Conservation (phyloP, 2,329 filamentous ascomycete species). For the Pseudogymnoascus verrucosus region DNA sequence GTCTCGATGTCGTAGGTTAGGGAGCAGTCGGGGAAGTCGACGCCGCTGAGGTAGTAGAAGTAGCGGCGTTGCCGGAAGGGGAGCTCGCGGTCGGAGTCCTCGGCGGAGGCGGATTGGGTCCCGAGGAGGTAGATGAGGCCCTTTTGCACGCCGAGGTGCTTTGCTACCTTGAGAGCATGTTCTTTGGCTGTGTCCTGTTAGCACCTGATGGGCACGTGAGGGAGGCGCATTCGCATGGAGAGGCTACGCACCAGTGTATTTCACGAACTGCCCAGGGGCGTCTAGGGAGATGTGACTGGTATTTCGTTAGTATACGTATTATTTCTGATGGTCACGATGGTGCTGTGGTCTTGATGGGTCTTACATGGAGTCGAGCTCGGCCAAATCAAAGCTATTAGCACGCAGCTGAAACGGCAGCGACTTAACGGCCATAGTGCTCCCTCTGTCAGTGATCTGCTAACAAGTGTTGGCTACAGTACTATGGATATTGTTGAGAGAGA, state of each 20-base stretch:
- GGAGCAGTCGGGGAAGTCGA: constrained; percentile 45
- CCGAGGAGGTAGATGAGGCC: constrained; percentile 51
- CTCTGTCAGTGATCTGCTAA: neutral
- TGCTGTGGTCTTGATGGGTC: neutral
- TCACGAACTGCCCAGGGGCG: neutral
- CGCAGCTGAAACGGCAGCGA: neutral
- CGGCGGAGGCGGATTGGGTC: constrained; percentile 39
- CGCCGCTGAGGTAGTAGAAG: constrained; percentile 52
- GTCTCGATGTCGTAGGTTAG: constrained; percentile 48
- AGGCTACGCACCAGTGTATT: neutral
- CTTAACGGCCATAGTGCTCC: neutral
- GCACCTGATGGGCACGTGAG: neutral
- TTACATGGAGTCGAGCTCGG: neutral
- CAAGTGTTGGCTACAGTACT: neutral
- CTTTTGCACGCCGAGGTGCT: constrained; percentile 32
- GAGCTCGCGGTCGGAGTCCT: constrained; percentile 50
- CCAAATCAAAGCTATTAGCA: neutral
- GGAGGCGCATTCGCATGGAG: neutral
- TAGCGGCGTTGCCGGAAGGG: constrained; percentile 52
- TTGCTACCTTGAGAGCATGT: constrained; percentile 39
- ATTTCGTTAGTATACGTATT: neutral
- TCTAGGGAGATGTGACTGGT: neutral
- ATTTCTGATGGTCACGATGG: neutral
- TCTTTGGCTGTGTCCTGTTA: constrained; percentile 34
- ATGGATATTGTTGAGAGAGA: neutral